These are phyloP conservation scores for Simmondsia chinensis DNA, from an alignment of 148 eudicot genomes.

Conservation along the genomic window DNA sequence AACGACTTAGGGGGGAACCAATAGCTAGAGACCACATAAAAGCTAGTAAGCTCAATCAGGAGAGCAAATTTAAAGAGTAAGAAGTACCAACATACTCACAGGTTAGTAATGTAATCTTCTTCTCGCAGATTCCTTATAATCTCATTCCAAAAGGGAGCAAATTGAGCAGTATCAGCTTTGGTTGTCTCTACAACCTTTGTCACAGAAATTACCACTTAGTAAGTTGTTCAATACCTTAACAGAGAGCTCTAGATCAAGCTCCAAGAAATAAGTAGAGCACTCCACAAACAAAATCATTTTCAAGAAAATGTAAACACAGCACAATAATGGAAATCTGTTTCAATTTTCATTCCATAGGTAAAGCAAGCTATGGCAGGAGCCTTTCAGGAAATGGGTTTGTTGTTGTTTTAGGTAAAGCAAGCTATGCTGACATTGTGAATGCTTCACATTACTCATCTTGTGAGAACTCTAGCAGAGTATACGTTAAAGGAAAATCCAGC, in stretches of 20 bases:
- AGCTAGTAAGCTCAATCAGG: background rate
- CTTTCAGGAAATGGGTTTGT: too few relatives aligned
- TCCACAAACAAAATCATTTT: too few relatives aligned
- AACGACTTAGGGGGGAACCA: background rate
- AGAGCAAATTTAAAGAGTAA: background rate
- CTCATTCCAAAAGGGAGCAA: conserved; percentile 99
- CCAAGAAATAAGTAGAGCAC: background rate
- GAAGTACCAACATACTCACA: conserved; percentile 35
- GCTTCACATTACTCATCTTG: too few relatives aligned
- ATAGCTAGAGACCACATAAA: background rate
- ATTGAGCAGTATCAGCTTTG: conserved; percentile 74
- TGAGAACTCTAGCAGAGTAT: too few relatives aligned
- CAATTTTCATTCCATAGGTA: too few relatives aligned
- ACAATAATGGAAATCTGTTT: too few relatives aligned
- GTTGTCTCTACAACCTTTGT: conserved; percentile 49
- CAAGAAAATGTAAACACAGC: too few relatives aligned
- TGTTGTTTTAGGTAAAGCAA: too few relatives aligned
- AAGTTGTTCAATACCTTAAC: conserved; percentile 1
- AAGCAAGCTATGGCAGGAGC: too few relatives aligned
- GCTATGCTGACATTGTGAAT: too few relatives aligned
- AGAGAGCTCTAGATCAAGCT: background rate
- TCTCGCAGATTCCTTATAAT: conserved; percentile 79
- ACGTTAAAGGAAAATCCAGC: too few relatives aligned
- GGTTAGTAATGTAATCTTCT: conserved; percentile 69
- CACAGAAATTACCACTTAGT: conserved; percentile 1